Evolutionary conservation across 2,329 filamentous ascomycete species (phyloP), one percentile per base, ranked within the genome.

Genomic region (Torrubiellomyces zombiae): DNA sequence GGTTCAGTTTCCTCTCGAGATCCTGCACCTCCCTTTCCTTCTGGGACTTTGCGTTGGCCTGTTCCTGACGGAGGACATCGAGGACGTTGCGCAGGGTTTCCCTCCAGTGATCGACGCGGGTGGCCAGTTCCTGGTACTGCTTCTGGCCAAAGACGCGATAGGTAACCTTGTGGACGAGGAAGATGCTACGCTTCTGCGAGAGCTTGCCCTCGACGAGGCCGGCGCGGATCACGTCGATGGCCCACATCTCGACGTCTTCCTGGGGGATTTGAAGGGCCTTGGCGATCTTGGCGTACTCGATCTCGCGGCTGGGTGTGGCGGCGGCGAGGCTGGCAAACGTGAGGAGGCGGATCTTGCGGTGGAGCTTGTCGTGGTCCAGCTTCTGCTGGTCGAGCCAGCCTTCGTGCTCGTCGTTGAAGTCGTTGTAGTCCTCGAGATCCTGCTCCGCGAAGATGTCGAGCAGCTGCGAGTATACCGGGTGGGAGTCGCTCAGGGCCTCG

Each of bases 131-230:
- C 40, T 79, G 73, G 83, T 91, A 98, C 61, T 98, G 89, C 66
- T 91, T 91, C 61, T 93, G 82, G 40, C 82, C 82, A 45, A 98
- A 98, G 27, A 94, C 85, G 33, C 89, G 76, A 67, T 95, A 94
- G 32, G 83, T 93, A 42, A 82, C 82, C 49, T 89, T 75, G 64
- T 98, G 89, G 33, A 98, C 82, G 27, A 94, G 66, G 66, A 98
- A 95, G 35, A 86, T 79, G 49, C 81, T 71, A 50, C 82, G 83
- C 49, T 86, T 68, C 60, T 98, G 89, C 30, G 79, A 89, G 39
- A 98, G 72, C 58, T 92, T 92, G 48, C 89, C 89, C 61, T 98
- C 89, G 26, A 98, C 81, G 18, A 98, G 72, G 17, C 85, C 83
- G 23, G 85, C 82, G 38, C 89, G 81, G 56, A 98, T 94, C 39